Base-by-base conservation (phyloP, 2,329 filamentous ascomycete genomes). In the Arthrobotrys conoides region DNA sequence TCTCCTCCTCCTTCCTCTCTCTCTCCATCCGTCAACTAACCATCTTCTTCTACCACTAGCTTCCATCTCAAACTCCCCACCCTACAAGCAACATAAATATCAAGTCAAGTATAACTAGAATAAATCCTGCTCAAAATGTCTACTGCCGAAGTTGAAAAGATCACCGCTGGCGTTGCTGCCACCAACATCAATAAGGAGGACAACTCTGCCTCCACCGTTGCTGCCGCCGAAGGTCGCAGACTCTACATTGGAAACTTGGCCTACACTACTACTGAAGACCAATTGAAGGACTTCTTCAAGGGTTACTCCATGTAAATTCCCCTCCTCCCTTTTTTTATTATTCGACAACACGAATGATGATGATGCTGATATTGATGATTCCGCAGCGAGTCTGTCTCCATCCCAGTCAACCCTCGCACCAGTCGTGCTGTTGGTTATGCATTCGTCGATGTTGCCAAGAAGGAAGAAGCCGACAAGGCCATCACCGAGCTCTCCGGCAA, bases 171-270 rank as follows among this genome's bases (percentile, higher is more conserved):
- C 55, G 61, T 78, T 24, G 79, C 76, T 38, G 71, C 71, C 57
- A 72, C 68, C 22, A 67, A 30, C 82, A 84, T 84, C 82, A 87
- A 86, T 8, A 89, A 91, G 88, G 88, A 91, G 84, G 89, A 92
- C 87, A 92, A 93, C 85, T 94, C 97, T 86, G 94, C 94, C 86
- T 94, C 96, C 85, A 91, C 96, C 86, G 93, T 94, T 87, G 97
- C 94, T 88, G 96, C 96, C 87, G 94, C 95, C 87, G 96, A 99
- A 90, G 95, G 96, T 87, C 93, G 96, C 89, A 93, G 96, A 88
- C 92, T 99, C 84, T 99, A 99, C 89, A 98, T 99, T 89, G 96
- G 96, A 89, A 99, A 99, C 90, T 93, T 99, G 91, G 96, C 96
- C 85, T 99, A 99, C 87, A 94, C 95, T 91, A 98, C 96, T 91